phyloP scores from a whole-genome alignment of 2,329 filamentous ascomycete species.

The Colletotrichum sp. region DNA sequence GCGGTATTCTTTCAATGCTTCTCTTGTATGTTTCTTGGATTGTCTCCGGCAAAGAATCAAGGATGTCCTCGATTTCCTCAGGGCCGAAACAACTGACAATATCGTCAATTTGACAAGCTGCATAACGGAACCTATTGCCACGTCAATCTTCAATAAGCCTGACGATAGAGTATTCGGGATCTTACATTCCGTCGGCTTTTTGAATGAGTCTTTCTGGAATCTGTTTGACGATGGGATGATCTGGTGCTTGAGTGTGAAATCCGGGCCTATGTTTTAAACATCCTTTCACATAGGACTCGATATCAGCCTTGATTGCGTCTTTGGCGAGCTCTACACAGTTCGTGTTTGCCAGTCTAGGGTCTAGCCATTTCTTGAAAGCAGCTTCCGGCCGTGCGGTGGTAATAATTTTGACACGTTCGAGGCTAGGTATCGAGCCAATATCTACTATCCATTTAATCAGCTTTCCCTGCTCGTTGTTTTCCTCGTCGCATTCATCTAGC shows the following conservation, averaged over 20 bases:
- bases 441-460: accelerated
- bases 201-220: not conserved
- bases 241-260: not conserved
- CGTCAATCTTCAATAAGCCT: too few relatives aligned
- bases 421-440: accelerated
- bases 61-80: not conserved
- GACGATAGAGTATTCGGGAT: not conserved
- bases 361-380: too few relatives aligned
- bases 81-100: not conserved
- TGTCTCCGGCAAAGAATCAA: not conserved
- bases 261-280: too few relatives aligned
- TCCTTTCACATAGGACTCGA: too few relatives aligned
- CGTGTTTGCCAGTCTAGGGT: too few relatives aligned
- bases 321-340: too few relatives aligned
- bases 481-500: too few relatives aligned
- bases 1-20: not conserved
- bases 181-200: not conserved
- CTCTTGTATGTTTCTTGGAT: not conserved
- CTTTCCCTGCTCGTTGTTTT: too few relatives aligned
- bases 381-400: too few relatives aligned
- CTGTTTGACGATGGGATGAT: not conserved
- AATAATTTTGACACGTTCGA: too few relatives aligned
- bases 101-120: not conserved
- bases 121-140: not conserved
- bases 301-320: too few relatives aligned